These are phyloP conservation scores for Beauveria asiatica DNA, from an alignment of 2,329 filamentous ascomycete species.

Conservation along the genomic window DNA sequence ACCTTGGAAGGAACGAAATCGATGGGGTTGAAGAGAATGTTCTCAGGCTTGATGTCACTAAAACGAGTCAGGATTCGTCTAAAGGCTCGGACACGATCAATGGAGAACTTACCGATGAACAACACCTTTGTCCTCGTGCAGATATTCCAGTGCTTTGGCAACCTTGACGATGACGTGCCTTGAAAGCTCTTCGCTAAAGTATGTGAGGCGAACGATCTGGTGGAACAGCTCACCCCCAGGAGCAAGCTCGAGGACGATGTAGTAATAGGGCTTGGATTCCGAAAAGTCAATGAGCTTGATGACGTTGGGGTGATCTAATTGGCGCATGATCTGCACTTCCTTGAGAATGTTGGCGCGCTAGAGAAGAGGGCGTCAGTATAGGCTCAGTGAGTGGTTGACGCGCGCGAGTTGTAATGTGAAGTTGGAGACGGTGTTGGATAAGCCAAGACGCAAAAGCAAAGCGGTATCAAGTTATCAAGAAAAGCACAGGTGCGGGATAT, in stretches of 20 bases:
- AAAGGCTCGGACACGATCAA: slow-evolving; percentile 12
- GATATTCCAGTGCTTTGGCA: slow-evolving; percentile 84
- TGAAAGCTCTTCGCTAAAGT: slow-evolving; percentile 93
- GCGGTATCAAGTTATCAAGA: slow-evolving; percentile 12
- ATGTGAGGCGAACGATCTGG: slow-evolving; percentile 94
- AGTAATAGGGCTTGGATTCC: slow-evolving; percentile 92
- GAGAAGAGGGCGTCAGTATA: slow-evolving; percentile 19
- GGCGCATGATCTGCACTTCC: slow-evolving; percentile 97
- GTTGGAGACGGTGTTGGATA: neutral
- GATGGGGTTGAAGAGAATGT: slow-evolving; percentile 84
- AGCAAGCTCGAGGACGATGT: slow-evolving; percentile 90
- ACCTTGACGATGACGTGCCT: slow-evolving; percentile 93
- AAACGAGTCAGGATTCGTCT: neutral
- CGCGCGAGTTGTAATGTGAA: neutral
- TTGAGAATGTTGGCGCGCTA: slow-evolving; percentile 96
- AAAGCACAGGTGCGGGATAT: slow-evolving; percentile 19
- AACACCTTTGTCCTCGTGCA: slow-evolving; percentile 90
- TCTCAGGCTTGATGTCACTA: slow-evolving; percentile 98
- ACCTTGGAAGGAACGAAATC: slow-evolving; percentile 71
- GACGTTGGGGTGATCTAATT: slow-evolving; percentile 93
- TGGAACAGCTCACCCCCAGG: slow-evolving; percentile 96
- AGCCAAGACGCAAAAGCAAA: neutral
- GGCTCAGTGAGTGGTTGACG: neutral
- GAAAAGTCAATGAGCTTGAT: slow-evolving; percentile 89
- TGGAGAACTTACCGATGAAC: slow-evolving; percentile 74